Base-by-base conservation (phyloP, 2,329 filamentous ascomycete species). In the Phaeophleospora eucalypticola region DNA sequence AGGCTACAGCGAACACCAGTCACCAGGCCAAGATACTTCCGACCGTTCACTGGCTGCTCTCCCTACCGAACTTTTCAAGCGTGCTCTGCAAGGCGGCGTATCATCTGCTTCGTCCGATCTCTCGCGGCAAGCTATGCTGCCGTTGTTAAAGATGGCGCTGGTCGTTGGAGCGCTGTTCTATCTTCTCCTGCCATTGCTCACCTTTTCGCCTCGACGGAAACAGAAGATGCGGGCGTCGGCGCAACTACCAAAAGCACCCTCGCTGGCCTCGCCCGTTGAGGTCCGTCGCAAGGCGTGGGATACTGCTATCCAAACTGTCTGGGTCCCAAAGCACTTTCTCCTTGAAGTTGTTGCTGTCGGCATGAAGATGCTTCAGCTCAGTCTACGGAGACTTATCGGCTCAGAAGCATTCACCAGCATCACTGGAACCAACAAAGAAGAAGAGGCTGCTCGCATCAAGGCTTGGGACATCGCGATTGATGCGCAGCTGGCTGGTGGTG, bases 401-500 rank as follows among this genome's bases (percentile, higher is more conserved):
- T 78, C 83, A 56, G 79, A 84, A 20, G 76, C 84, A 8, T 96
- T 93, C 65, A 84, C 89, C 46, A 77, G 82, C 63, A 71, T 95
- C 33, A 91, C 87, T 2, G 88, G 89, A 0, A 80, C 86, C 39
- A 91, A 85, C 1, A 82, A 86, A 56, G 89, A 95, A 48, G 84
- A 95, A 65, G 91, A 96, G 66, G 81, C 79, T 42, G 90, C 88
- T 4, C 81, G 91, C 20, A 79, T 95, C 60, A 93, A 95, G 70
- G 88, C 89, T 0, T 97, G 91, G 91, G 80, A 85, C 27, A 95
- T 95, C 60, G 90, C 90, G 12, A 79, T 96, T 45, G 91, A 97
- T 67, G 89, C 91, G 19, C 91, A 96, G 66, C 77, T 97, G 16
- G 88, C 88, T 8, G 91, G 91, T 35, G 90, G 91, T 12, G 91